phyloP scores from a whole-genome alignment of 495 filamentous ascomycete genomes.

The Neurospora discreta region DNA sequence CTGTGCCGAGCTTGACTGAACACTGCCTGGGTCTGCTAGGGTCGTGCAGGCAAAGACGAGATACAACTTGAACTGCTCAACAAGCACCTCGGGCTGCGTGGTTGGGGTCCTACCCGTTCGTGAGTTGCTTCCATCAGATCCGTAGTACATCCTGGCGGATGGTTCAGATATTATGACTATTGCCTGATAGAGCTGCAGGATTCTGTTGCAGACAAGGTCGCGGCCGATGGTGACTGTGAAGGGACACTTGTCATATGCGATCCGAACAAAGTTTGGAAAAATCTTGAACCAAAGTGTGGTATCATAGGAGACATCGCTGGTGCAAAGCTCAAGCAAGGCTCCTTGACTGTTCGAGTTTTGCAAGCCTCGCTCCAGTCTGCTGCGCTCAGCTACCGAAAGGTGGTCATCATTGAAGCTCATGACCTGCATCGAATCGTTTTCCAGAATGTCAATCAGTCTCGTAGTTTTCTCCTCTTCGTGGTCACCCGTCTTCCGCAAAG shows the following conservation, averaged over 20 bases:
- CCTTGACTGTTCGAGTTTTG: constrained; percentile 73
- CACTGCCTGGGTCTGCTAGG: constrained; percentile 68
- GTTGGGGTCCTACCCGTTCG: constrained; percentile 48
- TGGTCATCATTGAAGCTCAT: constrained; percentile 90
- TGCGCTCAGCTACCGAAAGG: constrained; percentile 83
- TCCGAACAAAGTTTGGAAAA: constrained; percentile 88
- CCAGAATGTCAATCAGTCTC: constrained; percentile 82
- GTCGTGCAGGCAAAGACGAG: constrained; percentile 96
- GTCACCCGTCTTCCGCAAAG: constrained; percentile 53
- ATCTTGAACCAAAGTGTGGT: constrained; percentile 94
- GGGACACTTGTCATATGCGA: constrained; percentile 82
- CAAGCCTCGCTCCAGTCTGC: constrained; percentile 82
- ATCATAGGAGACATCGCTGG: constrained; percentile 91
- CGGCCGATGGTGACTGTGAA: constrained; percentile 81
- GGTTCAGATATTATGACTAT: constrained; percentile 71
- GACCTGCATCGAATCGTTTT: constrained; percentile 77
- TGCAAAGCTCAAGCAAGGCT: constrained; percentile 85
- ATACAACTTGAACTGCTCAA: constrained; percentile 99
- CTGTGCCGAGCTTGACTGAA: constrained; percentile 43
- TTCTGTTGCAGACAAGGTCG: constrained; percentile 82
- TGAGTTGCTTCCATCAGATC: constrained; percentile 33
- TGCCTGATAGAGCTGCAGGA: constrained; percentile 82
- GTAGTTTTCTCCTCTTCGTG: constrained; percentile 43
- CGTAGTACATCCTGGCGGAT: constrained; percentile 47
- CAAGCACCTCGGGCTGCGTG: constrained; percentile 72